These are phyloP conservation scores for Themeda triandra DNA, from an alignment of 176 grass and related monocot genomes.

Conservation along the genomic window DNA sequence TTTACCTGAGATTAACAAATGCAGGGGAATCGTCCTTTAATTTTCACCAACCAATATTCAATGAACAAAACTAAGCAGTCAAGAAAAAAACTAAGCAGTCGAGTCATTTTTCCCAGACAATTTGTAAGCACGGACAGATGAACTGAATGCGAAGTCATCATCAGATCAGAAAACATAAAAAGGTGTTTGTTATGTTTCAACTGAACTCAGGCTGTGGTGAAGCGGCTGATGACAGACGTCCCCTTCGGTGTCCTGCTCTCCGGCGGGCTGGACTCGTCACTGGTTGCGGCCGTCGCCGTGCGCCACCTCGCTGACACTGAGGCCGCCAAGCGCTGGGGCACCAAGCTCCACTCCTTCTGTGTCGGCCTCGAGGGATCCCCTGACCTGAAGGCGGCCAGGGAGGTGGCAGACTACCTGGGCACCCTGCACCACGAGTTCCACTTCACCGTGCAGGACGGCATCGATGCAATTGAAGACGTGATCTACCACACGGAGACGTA, in stretches of 20 bases:
- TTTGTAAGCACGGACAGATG: no score
- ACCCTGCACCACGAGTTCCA: conserved; percentile 81
- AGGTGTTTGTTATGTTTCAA: neutral
- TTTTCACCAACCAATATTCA: no score
- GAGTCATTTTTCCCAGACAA: no score
- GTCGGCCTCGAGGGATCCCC: conserved; percentile 77
- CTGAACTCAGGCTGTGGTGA: conserved; percentile 40
- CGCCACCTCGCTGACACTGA: conserved; percentile 68
- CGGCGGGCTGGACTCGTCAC: conserved; percentile 79
- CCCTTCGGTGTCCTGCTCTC: conserved; percentile 91
- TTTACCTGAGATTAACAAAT: no score
- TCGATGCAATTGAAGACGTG: conserved; percentile 77
- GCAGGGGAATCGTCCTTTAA: no score
- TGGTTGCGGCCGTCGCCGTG: conserved; percentile 66
- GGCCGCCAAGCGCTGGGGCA: conserved; percentile 61
- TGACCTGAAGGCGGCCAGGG: conserved; percentile 73
- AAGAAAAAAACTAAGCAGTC: no score
- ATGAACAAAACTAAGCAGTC: no score
- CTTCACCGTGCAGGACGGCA: conserved; percentile 73
- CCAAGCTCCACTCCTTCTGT: conserved; percentile 76
- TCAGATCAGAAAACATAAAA: no score
- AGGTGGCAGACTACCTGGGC: conserved; percentile 74
- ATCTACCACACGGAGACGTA: conserved; percentile 88
- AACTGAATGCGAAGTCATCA: no score
- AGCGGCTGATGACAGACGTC: conserved; percentile 96